Evolutionary conservation across 371 early-diverging fungal genomes (phyloP).

Genomic region (Actinomortierella wolfii): DNA sequence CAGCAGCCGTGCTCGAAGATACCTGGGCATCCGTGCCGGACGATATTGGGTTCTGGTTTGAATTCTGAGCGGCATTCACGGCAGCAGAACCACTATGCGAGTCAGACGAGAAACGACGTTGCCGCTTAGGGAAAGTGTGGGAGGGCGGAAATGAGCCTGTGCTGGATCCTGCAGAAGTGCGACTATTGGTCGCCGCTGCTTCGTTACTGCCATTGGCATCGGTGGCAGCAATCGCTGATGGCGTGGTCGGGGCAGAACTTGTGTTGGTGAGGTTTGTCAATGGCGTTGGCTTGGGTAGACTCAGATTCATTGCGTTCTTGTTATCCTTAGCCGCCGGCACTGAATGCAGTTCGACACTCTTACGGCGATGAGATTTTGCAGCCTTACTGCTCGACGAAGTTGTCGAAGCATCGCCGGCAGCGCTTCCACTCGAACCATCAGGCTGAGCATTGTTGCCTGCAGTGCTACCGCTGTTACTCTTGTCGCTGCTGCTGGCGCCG

Average conservation of each 20-base stretch:
- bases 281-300: constrained; percentile 16
- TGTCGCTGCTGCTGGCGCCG: neutral
- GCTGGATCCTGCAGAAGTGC: neutral
- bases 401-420: neutral
- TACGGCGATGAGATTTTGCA: constrained; percentile 20
- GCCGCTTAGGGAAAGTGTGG: constrained; percentile 44
- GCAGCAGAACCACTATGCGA: constrained; percentile 27
- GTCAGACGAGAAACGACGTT: constrained; percentile 42
- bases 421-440: too few species aligned
- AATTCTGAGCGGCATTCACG: constrained; percentile 17
- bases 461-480: neutral
- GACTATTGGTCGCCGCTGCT: neutral
- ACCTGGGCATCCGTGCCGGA: too few species aligned
- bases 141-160: constrained; percentile 15
- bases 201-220: constrained; percentile 7
- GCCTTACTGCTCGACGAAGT: constrained; percentile 9
- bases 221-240: constrained; percentile 19
- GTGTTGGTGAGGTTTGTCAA: constrained; percentile 6
- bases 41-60: constrained; percentile 3
- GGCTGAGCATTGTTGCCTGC: too few species aligned
- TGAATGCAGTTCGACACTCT: constrained; percentile 39
- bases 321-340: constrained; percentile 17
- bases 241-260: constrained; percentile 32
- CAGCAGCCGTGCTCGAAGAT: too few species aligned
- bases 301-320: constrained; percentile 26